phyloP scores from a whole-genome alignment of 306 rosid genomes.

The Vigna reflexopilosa region DNA sequence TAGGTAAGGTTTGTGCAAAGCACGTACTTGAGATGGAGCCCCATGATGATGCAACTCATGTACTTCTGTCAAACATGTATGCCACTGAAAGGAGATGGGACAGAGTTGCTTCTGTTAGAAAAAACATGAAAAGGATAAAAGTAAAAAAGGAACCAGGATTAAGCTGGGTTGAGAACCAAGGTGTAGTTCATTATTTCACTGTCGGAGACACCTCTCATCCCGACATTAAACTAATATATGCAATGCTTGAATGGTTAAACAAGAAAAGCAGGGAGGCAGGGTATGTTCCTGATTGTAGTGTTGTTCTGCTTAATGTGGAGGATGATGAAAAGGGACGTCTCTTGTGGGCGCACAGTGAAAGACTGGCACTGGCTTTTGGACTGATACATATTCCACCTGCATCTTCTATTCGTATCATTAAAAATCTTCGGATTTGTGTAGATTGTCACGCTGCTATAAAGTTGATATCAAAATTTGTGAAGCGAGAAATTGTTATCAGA shows the following conservation, averaged over 20 bases:
- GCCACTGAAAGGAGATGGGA: slow-evolving; percentile 49
- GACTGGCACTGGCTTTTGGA: slow-evolving; percentile 48
- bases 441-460: slow-evolving; percentile 48
- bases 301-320: slow-evolving; percentile 46
- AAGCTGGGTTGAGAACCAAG: slow-evolving; percentile 53
- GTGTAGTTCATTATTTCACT: slow-evolving; percentile 48
- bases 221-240: slow-evolving; percentile 40
- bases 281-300: slow-evolving; percentile 44
- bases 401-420: slow-evolving; percentile 42
- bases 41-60: slow-evolving; percentile 45
- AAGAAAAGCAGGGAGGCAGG: slow-evolving; percentile 46
- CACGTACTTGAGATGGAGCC: slow-evolving; percentile 54
- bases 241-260: slow-evolving; percentile 51
- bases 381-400: slow-evolving; percentile 37
- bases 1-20: slow-evolving; percentile 47
- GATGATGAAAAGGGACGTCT: slow-evolving; percentile 49
- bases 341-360: slow-evolving; percentile 51
- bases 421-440: slow-evolving; percentile 48
- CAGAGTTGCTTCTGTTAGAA: slow-evolving; percentile 47
- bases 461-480: slow-evolving; percentile 43
- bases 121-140: slow-evolving; percentile 42
- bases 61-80: slow-evolving; percentile 52
- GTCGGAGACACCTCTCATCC: slow-evolving; percentile 49
- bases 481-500: slow-evolving; percentile 43
- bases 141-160: slow-evolving; percentile 48